Percentiles rank a stretch among this genome's conserved stretches.
phyloP scores from a whole-genome alignment of 176 grass and related monocot genomes.

The Ensete glaucum region DNA sequence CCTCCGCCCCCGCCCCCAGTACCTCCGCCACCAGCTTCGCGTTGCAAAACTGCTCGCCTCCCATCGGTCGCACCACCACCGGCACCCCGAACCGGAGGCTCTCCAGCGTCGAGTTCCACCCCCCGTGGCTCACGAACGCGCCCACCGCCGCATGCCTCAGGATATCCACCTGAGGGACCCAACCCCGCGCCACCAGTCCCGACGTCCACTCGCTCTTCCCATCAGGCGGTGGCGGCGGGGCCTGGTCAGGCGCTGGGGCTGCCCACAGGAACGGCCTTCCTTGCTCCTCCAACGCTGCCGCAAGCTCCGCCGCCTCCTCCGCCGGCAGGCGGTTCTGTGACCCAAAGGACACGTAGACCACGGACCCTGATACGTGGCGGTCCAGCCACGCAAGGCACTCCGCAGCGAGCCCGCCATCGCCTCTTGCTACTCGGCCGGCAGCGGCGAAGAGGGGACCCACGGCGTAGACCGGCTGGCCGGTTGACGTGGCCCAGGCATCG shows the following conservation, averaged over 20 bases:
- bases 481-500: neutral
- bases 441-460: conserved; percentile 11
- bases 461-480: neutral
- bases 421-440: neutral
- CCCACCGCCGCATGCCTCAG: conserved; percentile 19
- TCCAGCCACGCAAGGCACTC: conserved; percentile 22
- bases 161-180: conserved; percentile 34
- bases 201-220: neutral
- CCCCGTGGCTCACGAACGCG: conserved; percentile 35
- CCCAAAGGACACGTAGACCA: conserved; percentile 36
- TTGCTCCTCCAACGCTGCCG: conserved; percentile 7
- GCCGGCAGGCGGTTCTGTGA: conserved; percentile 17
- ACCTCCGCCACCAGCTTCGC: conserved; percentile 28
- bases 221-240: neutral
- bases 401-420: neutral
- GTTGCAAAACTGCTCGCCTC: conserved; percentile 33
- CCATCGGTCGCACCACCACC: conserved; percentile 19
- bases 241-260: neutral
- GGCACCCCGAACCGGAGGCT: conserved; percentile 23
- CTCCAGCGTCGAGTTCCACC: conserved; percentile 38
- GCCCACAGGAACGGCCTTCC: conserved; percentile 28
- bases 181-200: conserved; percentile 18
- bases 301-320: conserved; percentile 19
- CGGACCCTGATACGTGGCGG: conserved; percentile 5
- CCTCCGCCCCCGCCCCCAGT: conserved; percentile 18